phyloP scores from a whole-genome alignment of 1,139 yeast genomes.

The Blastobotrys raffinosifermentans region DNA sequence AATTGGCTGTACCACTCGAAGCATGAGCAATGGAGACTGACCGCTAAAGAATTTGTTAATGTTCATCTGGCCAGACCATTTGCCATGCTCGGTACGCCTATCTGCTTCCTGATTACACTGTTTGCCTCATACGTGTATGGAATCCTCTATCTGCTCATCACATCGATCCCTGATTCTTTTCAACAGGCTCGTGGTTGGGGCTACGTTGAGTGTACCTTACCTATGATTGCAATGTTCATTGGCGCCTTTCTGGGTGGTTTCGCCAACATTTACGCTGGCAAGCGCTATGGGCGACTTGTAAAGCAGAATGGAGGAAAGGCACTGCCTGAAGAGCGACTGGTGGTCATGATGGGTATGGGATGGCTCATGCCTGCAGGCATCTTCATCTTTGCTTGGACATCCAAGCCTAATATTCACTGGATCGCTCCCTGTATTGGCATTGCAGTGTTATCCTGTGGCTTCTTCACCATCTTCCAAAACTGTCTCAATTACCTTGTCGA shows the following conservation, averaged over 20 bases:
- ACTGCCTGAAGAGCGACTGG: conserved; percentile 57
- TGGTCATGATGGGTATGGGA: conserved; percentile 42
- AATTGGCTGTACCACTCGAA: conserved; percentile 42
- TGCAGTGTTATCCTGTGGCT: conserved; percentile 55
- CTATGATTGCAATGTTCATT: conserved; percentile 50
- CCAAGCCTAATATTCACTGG: conserved; percentile 57
- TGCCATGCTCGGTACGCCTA: conserved; percentile 42
- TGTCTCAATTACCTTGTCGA: conserved; percentile 57
- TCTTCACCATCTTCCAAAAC: conserved; percentile 53
- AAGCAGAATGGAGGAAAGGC: conserved; percentile 36
- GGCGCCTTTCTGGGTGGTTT: conserved; percentile 52
- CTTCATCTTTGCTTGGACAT: conserved; percentile 75
- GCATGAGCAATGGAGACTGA: conserved; percentile 41
- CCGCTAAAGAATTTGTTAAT: conserved; percentile 35
- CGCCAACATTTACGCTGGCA: conserved; percentile 34
- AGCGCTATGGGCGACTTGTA: conserved; percentile 33
- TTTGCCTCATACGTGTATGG: conserved; percentile 46
- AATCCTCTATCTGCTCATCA: conserved; percentile 37
- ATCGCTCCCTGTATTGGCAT: conserved; percentile 66
- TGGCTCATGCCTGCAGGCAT: conserved; percentile 59
- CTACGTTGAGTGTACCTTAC: conserved; percentile 45
- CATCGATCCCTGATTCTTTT: conserved; percentile 37
- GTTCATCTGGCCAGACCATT: conserved; percentile 41
- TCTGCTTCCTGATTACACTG: conserved; percentile 37
- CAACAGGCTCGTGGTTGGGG: conserved; percentile 33